phyloP scores from a whole-genome alignment of 202 grass and related monocot genomes.

The Panicum virgatum region DNA sequence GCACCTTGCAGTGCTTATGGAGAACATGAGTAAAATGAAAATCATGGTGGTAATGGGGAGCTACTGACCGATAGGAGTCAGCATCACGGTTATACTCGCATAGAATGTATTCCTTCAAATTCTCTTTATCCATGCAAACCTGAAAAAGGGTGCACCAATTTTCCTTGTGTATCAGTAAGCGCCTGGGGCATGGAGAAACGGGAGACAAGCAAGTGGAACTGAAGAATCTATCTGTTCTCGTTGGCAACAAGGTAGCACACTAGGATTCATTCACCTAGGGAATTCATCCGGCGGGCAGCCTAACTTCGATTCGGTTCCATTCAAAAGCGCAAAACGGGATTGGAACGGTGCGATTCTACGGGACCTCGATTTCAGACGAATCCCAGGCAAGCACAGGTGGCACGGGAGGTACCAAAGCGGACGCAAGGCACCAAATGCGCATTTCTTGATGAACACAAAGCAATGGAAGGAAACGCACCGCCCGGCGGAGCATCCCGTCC shows the following conservation, averaged over 20 bases:
- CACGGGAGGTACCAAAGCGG: neutral
- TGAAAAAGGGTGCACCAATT: constrained; percentile 33
- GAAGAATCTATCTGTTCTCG: constrained; percentile 9
- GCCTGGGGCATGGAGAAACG: neutral
- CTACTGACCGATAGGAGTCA: constrained; percentile 82
- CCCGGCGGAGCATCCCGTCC: neutral
- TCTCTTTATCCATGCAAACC: constrained; percentile 84
- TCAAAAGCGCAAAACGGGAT: neutral
- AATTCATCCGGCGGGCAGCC: neutral
- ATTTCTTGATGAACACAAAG: constrained; percentile 11
- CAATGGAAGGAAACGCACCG: neutral
- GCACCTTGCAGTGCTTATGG: neutral
- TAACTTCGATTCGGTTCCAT: neutral
- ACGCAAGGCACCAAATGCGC: neutral
- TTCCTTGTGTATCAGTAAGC: neutral
- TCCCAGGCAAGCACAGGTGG: neutral
- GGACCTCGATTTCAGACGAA: constrained; percentile 13
- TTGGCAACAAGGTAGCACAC: neutral
- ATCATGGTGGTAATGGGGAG: neutral
- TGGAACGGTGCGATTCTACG: neutral
- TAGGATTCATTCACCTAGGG: neutral
- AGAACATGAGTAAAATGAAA: constrained; percentile 15
- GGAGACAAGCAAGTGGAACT: neutral
- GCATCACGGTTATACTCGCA: constrained; percentile 98
- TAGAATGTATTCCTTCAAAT: constrained; percentile 86